A percentile compares a stretch with the other conserved stretches of the same genome.
Evolutionary conservation across 1,284 basidiomycete genomes (phyloP).

Genomic region (Pseudozyma sp.): DNA sequence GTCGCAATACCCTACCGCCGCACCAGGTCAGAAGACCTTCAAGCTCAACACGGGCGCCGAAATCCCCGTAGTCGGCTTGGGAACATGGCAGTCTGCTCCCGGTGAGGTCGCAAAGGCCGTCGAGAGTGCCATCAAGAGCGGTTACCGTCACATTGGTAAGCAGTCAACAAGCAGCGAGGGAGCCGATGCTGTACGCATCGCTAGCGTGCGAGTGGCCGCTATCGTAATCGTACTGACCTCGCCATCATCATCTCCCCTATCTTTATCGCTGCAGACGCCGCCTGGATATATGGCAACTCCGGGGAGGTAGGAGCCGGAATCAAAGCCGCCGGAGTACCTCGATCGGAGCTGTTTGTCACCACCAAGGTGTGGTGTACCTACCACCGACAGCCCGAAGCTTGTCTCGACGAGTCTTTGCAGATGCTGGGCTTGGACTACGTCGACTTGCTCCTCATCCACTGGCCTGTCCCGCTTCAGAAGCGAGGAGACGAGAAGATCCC

Average conservation of each 20-base stretch:
- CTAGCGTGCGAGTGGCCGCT: neutral
- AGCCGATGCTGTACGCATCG: neutral
- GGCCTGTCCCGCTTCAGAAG: conserved; percentile 74
- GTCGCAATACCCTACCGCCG: conserved; percentile 47
- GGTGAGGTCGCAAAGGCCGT: conserved; percentile 72
- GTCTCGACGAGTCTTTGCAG: conserved; percentile 78
- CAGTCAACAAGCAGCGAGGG: neutral
- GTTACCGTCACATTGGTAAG: conserved; percentile 33
- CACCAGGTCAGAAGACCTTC: conserved; percentile 53
- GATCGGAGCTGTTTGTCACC: conserved; percentile 84
- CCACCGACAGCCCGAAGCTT: conserved; percentile 72
- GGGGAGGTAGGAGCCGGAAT: conserved; percentile 85
- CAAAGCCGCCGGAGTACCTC: conserved; percentile 77
- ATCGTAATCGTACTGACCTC: neutral
- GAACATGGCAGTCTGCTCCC: conserved; percentile 54
- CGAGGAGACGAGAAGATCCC: conserved; percentile 75
- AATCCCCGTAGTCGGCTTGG: conserved; percentile 63
- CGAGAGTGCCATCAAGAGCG: conserved; percentile 54
- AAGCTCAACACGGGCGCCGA: conserved; percentile 68
- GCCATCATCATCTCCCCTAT: neutral
- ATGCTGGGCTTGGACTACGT: conserved; percentile 82
- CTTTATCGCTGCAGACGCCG: conserved; percentile 14
- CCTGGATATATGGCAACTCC: conserved; percentile 74
- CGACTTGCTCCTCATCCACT: conserved; percentile 74
- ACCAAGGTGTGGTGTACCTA: conserved; percentile 78